Conservation (phyloP, 1,139 yeast species). For the Geotrichum histeridarum region DNA sequence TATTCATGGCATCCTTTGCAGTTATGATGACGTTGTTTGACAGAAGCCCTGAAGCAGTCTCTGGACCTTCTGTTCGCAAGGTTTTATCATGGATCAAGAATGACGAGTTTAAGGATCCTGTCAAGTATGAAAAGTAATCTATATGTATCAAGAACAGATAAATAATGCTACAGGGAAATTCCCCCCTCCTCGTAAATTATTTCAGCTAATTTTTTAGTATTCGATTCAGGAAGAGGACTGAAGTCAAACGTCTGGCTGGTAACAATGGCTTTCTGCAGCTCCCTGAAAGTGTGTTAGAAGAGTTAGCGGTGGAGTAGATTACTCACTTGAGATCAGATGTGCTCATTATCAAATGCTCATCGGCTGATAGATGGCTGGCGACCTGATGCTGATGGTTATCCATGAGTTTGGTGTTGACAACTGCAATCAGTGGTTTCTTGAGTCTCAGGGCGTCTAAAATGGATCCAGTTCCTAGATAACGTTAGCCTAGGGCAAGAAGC, state of each 20-base stretch:
- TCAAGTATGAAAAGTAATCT: constrained; percentile 3
- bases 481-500: background rate
- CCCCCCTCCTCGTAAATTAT: constrained; percentile 30
- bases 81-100: constrained; percentile 35
- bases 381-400: constrained; percentile 84
- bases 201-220: constrained; percentile 23
- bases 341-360: constrained; percentile 37
- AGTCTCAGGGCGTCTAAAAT: constrained; percentile 68
- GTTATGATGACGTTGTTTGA: constrained; percentile 36
- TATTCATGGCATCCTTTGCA: constrained; percentile 37
- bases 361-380: constrained; percentile 51
- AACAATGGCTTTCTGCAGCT: constrained; percentile 21
- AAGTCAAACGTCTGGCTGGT: constrained; percentile 18
- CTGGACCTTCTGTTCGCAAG: constrained; percentile 35
- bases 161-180: background rate
- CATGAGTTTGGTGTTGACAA: constrained; percentile 66
- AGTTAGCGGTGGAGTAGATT: no score
- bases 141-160: background rate
- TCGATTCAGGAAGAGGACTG: constrained; percentile 26
- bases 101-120: constrained; percentile 31
- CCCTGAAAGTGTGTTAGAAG: constrained; percentile 5
- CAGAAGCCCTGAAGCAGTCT: constrained; percentile 34
- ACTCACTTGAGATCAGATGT: constrained; percentile 14
- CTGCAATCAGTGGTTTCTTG: constrained; percentile 57
- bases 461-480: constrained; percentile 62